phyloP scores from a whole-genome alignment of 2,329 filamentous ascomycete species.

The Hymenoscyphus occultus region DNA sequence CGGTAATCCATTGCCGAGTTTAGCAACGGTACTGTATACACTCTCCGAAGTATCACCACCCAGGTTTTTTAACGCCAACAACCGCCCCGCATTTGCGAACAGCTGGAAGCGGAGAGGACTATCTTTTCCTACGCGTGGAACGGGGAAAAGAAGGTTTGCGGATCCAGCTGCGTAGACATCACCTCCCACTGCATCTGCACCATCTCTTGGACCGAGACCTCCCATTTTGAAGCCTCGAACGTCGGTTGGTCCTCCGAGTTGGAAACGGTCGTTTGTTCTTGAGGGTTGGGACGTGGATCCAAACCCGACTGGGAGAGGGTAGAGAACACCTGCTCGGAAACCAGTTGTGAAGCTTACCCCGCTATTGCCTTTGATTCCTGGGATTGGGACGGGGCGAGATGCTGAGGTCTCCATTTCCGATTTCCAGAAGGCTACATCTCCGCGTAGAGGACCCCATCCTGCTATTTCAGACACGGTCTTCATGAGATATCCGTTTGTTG shows the following conservation, averaged over 20 bases:
- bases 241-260: conserved; percentile 90
- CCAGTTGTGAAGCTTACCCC: conserved; percentile 82
- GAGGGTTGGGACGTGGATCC: conserved; percentile 58
- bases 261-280: conserved; percentile 90
- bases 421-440: conserved; percentile 93
- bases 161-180: conserved; percentile 90
- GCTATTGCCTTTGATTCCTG: conserved; percentile 64
- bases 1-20: conserved; percentile 72
- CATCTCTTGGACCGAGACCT: conserved; percentile 85
- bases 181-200: conserved; percentile 80
- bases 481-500: conserved; percentile 75
- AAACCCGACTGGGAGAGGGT: conserved; percentile 69
- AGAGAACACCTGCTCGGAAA: conserved; percentile 77
- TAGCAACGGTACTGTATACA: conserved; percentile 58
- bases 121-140: conserved; percentile 77
- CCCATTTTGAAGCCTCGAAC: conserved; percentile 90
- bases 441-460: conserved; percentile 76
- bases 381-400: conserved; percentile 70
- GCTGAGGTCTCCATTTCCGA: conserved; percentile 80
- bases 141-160: conserved; percentile 78
- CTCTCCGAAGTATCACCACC: conserved; percentile 34
- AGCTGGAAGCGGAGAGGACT: conserved; percentile 83
- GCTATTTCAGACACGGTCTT: conserved; percentile 81
- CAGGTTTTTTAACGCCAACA: conserved; percentile 68
- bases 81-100: conserved; percentile 85